Evolutionary conservation across 331 rosid species (phyloP).

Genomic region (Rosa hybrid): DNA sequence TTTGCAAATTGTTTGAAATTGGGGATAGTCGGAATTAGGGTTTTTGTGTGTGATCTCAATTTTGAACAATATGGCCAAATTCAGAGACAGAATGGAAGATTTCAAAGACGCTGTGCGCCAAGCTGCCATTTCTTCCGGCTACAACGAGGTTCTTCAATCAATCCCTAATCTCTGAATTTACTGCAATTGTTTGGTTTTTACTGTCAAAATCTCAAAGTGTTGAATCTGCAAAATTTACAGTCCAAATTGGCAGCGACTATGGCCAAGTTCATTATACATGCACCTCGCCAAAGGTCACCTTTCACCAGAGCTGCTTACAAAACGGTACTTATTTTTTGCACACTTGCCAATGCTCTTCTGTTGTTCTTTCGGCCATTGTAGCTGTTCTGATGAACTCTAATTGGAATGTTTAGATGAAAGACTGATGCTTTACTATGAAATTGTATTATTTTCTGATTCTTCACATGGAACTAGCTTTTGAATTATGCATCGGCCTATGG

Average conservation of each 20-base stretch:
- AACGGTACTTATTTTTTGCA: conserved; percentile 48
- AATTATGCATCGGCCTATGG: not conserved
- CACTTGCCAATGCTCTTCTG: conserved; percentile 6
- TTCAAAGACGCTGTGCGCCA: conserved; percentile 89
- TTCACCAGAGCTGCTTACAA: conserved; percentile 78
- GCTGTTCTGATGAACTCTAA: not conserved
- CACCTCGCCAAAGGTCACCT: conserved; percentile 71
- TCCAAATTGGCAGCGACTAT: conserved; percentile 77
- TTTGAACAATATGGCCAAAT: conserved; percentile 40
- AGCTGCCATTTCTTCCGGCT: conserved; percentile 64
- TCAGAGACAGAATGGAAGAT: conserved; percentile 84
- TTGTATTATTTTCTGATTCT: not conserved
- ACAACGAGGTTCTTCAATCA: conserved; percentile 59
- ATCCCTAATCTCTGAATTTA: not conserved
- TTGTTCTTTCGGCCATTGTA: too few relatives aligned
- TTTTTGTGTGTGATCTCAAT: not conserved
- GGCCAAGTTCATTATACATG: conserved; percentile 87
- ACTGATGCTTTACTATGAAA: too few relatives aligned
- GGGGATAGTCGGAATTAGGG: not conserved
- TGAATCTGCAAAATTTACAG: conserved; percentile 33
- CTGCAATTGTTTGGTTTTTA: not conserved
- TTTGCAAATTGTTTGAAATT: too few relatives aligned
- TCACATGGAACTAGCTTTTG: too few relatives aligned
- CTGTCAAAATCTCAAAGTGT: not conserved
- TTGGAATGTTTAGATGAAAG: too few relatives aligned